Evolutionary conservation across 306 rosid genomes (phyloP), one percentile per base, ranked within the genome.

Genomic region (Betula pendula): DNA sequence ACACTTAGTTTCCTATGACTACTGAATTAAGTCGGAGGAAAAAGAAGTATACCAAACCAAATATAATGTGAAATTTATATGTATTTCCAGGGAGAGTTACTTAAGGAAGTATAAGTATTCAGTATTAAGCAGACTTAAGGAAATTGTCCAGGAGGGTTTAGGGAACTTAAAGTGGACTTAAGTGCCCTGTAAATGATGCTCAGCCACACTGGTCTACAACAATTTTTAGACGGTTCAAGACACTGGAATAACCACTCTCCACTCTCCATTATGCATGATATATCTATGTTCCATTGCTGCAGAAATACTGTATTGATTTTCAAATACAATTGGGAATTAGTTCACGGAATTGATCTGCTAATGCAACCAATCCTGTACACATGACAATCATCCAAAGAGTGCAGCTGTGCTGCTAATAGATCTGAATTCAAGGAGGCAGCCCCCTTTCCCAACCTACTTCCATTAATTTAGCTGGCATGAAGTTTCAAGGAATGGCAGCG

Each of bases 1-100:
- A 80, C 76, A 53, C 19, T 79, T 76, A 73, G 81, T 79, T 75
- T 38, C 76, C 77, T 51, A 43, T 35, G 68, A 73, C 27, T 56
- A 43, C 9, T 10, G 52, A 66, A 35, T 44, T 66, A 44, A 74
- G 58, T 38, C 16, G n/a, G 7, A 40, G 38, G 58, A 51, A 58
- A 75, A 20, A 20, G 12, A 17, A 2, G 38, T 19, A 19, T n/a
- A 19, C 48, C 17, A 38, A 66, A 14, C 29, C 16, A 10, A 66
- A 38, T 38, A 65, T 17, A 19, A 66, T 19, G 2, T 9, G 10
- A 66, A 38, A 48, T 4, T 38, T 66, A 38, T 38, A 66, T 29
- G 70, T 9, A 4, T 7, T 62, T 38, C 27, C 16, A 11, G 8
- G 19, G 48, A 38, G 48, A 66, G 70, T 8, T 17, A 29, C n/a